Evolutionary conservation across 345 rosid genomes (phyloP).

Genomic region (Syzygium aromaticum): DNA sequence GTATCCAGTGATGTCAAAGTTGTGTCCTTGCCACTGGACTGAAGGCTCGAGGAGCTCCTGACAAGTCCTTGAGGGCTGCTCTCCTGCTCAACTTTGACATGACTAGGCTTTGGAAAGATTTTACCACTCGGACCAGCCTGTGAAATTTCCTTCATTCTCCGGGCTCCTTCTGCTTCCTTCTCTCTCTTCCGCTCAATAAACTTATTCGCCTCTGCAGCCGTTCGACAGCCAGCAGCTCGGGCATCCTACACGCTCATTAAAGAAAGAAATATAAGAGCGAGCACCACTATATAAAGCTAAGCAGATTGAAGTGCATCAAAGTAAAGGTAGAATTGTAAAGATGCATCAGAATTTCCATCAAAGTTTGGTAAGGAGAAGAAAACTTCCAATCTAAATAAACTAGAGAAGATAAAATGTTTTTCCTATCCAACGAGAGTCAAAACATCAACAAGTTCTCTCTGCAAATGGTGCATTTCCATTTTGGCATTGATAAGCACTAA

Average conservation of each 20-base stretch:
- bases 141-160: conserved; percentile 37
- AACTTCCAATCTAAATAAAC: not conserved
- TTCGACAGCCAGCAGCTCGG: conserved; percentile 66
- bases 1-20: conserved; percentile 15
- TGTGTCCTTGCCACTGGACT: conserved; percentile 32
- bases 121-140: conserved; percentile 55
- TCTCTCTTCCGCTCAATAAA: conserved; percentile 60
- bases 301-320: not conserved
- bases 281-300: not conserved
- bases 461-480: not conserved
- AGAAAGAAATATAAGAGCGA: not conserved
- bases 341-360: not conserved
- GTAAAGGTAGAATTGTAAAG: not conserved
- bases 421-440: not conserved
- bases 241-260: conserved; percentile 50
- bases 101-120: conserved; percentile 24
- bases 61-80: conserved; percentile 33
- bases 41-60: conserved; percentile 24
- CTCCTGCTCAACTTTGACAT: conserved; percentile 22
- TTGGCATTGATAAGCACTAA: not conserved
- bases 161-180: conserved; percentile 43
- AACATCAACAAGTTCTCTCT: not conserved
- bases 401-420: not conserved
- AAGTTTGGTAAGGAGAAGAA: not conserved
- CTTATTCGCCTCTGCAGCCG: conserved; percentile 49